phyloP scores from a whole-genome alignment of 2,329 filamentous ascomycete species.

The Sclerotinia nivalis region DNA sequence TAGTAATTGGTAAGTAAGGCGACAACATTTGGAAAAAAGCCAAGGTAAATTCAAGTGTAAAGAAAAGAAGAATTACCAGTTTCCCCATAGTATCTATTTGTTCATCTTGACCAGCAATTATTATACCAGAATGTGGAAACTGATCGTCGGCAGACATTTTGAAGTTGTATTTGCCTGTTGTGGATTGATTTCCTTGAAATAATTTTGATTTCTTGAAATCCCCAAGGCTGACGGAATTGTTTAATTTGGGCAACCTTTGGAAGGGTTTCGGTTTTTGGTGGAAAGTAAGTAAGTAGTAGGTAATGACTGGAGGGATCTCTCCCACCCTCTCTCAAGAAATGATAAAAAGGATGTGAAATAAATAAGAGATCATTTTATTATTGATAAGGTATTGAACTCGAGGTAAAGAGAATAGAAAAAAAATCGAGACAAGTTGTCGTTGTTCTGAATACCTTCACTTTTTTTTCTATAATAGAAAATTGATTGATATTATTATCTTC shows the following conservation, averaged over 20 bases:
- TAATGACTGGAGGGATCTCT: constrained; percentile 1
- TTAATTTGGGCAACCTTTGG: neutral
- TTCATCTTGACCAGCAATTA: constrained; percentile 50
- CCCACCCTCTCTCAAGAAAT: constrained; percentile 7
- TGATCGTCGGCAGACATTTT: constrained; percentile 37
- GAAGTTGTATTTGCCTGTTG: constrained; percentile 8
- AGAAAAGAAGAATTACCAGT: constrained; percentile 51
- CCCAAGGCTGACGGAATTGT: constrained; percentile 13
- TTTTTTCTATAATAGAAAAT: neutral
- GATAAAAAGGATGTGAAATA: neutral
- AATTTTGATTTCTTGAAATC: neutral
- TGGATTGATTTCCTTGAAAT: neutral
- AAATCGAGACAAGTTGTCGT: neutral
- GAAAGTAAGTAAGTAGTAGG: neutral
- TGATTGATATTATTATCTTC: neutral
- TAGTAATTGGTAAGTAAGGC: constrained; percentile 27
- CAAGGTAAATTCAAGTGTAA: constrained; percentile 2
- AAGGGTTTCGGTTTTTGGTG: neutral
- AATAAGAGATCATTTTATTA: constrained; percentile 5
- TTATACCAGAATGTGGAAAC: constrained; percentile 48
- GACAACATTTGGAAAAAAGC: constrained; percentile 21
- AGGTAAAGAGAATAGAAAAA: neutral
- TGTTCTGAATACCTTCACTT: constrained; percentile 12
- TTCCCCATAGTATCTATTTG: constrained; percentile 52
- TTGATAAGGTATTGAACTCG: neutral